Base-by-base conservation (phyloP, 163 green algal species). In the Picocystis sp. region DNA sequence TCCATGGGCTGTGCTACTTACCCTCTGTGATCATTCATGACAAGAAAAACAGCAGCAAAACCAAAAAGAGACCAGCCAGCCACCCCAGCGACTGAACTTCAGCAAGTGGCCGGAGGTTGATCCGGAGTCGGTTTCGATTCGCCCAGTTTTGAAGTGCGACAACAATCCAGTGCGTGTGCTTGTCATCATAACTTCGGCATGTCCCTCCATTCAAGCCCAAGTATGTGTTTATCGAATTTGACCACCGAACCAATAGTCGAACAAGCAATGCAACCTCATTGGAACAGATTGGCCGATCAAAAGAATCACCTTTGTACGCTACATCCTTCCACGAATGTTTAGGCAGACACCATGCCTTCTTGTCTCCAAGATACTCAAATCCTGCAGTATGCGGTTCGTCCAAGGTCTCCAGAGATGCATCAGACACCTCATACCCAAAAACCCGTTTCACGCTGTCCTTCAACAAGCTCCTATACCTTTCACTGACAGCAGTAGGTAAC, bases 201-300 rank as follows among this genome's bases (percentile, higher is more conserved):
- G 63, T 21, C 79, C 65, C 44, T 65, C 53, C 12, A 53, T 72
- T 65, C 24, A 92, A 69, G 1, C 74, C 72, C 41, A 85, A 55
- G 24, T 24, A 19, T 11, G n/a, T 35, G 47, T 92, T 92, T 47
- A 74, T 13, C 0, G 34, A 25, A 15, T 61, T 41, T 11, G 65
- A 80, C 11, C 79, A 43, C 3, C 21, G 22, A 47, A 92, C 73
- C 55, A 83, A 66, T 47, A 76, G 29, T 11, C 70, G 64, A 43
- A 82, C 80, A 17, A 92, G 72, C 48, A 41, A 58, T 3, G 35
- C 55, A 1, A 85, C 24, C 72, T 92, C 82, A 44, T 80, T 75
- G 47, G 60, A 72, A 17, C 67, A 59, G 14, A 87, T 76, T 33
- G 82, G 82, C 17, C 74, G 56, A 29, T 67, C 45, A 63, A 92